Evolutionary conservation across 306 rosid species (phyloP), one percentile per base, ranked within the genome.

Genomic region (Inga oerstediana): DNA sequence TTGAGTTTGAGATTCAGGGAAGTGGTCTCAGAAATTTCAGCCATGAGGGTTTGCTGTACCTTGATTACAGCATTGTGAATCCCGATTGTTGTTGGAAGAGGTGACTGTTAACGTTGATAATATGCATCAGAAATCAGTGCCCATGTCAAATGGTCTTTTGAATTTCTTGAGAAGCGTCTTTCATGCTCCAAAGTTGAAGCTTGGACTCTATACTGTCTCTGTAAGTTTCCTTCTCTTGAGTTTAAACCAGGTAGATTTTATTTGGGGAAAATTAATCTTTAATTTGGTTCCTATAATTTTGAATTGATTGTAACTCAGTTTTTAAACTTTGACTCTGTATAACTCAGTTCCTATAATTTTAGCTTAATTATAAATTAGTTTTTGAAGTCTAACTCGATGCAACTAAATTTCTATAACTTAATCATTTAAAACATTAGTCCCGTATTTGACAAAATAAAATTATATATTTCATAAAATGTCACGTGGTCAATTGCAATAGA

Each of bases 321-420:
- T 0, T 13, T 48, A 48, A 48, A 48, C 7, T 13, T 48, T 48
- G 6, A 48, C 17, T 48, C 17, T 1, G 0, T 45, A 0, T 3
- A 44, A 44, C 3, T 11, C 3, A 45, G 1, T 10, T 3, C 4
- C 4, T 45, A 45, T 45, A 6, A 5, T 6, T 39, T 39, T 6
- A 6, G 1, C 0, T 39, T 0, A 2, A 8, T 6, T 39, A 39
- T 39, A 39, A 6, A 0, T 39, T 48, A 48, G 1, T 48, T 0
- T 1, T 13, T 4, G 16, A 48, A 48, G 6, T 48, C 1, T 48
- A 1, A 48, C 6, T 13, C 54, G 7, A 48, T 48, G 1, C 3
- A 48, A 48, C 17, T 13, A 1, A 48, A 1, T 48, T 4, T 13
- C 17, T 14, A 4, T 13, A 45, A 0, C 14, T 48, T 48, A 48